Evolutionary conservation across 345 rosid species (phyloP).

Genomic region (Syzygium aqueum): DNA sequence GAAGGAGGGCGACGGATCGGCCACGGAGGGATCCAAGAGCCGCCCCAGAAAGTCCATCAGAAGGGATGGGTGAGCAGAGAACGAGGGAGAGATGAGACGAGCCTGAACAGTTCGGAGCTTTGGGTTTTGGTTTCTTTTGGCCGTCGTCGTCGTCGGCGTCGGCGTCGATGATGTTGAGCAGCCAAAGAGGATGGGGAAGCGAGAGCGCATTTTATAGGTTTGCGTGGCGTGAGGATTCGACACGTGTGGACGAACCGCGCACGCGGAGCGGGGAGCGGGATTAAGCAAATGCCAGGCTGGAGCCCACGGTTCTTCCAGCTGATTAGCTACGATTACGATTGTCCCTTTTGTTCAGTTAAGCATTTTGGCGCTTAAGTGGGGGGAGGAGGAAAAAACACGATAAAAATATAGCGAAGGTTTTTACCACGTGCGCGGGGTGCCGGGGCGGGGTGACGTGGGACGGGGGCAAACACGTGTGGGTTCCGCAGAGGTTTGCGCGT

Average conservation of each 20-base stretch:
- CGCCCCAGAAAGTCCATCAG: not conserved
- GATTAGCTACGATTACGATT: not conserved
- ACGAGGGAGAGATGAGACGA: not conserved
- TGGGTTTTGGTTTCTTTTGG: not conserved
- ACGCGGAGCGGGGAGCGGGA: not conserved
- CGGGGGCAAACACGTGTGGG: no score
- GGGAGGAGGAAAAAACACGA: no score
- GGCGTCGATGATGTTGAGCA: not conserved
- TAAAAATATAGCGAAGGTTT: no score
- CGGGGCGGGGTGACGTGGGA: no score
- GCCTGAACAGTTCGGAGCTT: not conserved
- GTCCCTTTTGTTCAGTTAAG: not conserved
- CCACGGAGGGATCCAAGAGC: not conserved
- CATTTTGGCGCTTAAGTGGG: no score
- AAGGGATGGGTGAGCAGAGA: not conserved
- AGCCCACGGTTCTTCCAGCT: not conserved
- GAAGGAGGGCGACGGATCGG: not conserved
- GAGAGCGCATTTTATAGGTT: not conserved
- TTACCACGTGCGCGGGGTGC: no score
- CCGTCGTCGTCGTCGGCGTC: no score
- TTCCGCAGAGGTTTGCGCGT: no score
- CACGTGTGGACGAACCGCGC: not conserved
- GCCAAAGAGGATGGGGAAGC: fast-evolving
- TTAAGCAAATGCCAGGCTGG: not conserved
- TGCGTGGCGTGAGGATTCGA: not conserved